Evolutionary conservation across 106 monocot species (phyloP), one percentile per base, ranked within the genome.

Genomic region (Xerophyta viscosa): DNA sequence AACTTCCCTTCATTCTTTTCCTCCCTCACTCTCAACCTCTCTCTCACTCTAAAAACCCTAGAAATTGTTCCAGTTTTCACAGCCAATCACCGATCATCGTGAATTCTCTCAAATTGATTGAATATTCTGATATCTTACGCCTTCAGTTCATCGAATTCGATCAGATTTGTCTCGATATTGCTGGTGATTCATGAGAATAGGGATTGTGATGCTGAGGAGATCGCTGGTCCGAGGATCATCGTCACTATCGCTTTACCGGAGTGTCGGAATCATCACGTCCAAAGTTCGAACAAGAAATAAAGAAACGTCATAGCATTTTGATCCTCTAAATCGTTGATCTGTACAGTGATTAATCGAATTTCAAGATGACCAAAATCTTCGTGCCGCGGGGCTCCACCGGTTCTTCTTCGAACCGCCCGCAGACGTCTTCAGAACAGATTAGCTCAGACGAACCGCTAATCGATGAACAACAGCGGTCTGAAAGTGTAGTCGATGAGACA

Each of bases 241-340:
- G 56, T 27, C 48, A 55, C 46, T 70, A 31, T 74, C 66, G 48
- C 61, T 73, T 64, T 60, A 68, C 59, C 59, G 62, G 56, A 70
- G 68, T 46, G 48, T 74, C 31, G 73, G 81, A 18, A 62, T 75
- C 56, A 53, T 44, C 24, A 54, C 67, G 21, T 63, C 77, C 12
- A 87, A 82, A 57, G 87, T 82, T 46, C 71, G 96, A 51, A 96
- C 85, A 46, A 74, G 96, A 11, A 70, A 89, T 31, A 96, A 96
- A 74, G 64, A 44, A 27, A 27, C 59, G 33, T n/a, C 26, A 19
- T 20, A 29, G 44, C 23, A 37, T 55, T 66, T 47, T 57, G 25
- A 4, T 3, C 14, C 11, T 19, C 24, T 21, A 19, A 54, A 14
- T 26, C 26, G 21, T 29, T 37, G 19, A 18, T 41, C 18, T 20